Evolutionary conservation across 768 basidiomycete species (phyloP), one percentile per base, ranked within the genome.

Genomic region (Tricholoma sp.): DNA sequence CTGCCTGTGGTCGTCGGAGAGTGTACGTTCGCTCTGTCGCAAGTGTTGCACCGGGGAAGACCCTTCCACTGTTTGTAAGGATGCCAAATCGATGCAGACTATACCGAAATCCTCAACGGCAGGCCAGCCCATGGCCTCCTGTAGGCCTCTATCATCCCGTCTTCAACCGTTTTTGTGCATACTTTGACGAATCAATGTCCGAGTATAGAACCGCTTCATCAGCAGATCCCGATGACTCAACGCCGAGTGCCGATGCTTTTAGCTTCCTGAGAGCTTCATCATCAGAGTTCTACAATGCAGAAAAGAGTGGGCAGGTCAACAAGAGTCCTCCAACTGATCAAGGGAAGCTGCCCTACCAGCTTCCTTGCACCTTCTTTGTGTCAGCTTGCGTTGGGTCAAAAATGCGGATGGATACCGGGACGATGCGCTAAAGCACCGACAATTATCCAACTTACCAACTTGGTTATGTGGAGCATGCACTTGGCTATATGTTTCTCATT

Each of bases 401-500:
- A 46, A 24, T 46, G 45, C 10, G 45, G 45, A 46, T 22, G 11
- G 45, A 46, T 46, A 22, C 45, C 45, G 24, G 45, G 45, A 22
- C 45, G 5, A 46, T 18, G 45, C n/a, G 45, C 22, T 24, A 46
- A 46, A 22, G 24, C 45, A 24, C 45, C 45, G 45, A 60, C 29
- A 66, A 52, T 24, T 63, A 80, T 9, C 85, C 87, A 2, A 63
- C n/a, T n/a, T n/a, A 72, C 5, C 82, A 85, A 58, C 72, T 88
- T 27, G 58, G 55, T 1, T 62, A 78, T 43, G 88, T 88, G 10
- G 87, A 91, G 66, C 57, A 52, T 5, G 89, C 91, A 76, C 61
- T 91, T 3, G 84, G 80, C 24, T 89, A 91, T 69, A 80, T 75
- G 0, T 91, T 90, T 9, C 81, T 89, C 18, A 78, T 90, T 32